Base-by-base conservation (phyloP, 2,329 filamentous ascomycete genomes). In the Fusarium nanum region DNA sequence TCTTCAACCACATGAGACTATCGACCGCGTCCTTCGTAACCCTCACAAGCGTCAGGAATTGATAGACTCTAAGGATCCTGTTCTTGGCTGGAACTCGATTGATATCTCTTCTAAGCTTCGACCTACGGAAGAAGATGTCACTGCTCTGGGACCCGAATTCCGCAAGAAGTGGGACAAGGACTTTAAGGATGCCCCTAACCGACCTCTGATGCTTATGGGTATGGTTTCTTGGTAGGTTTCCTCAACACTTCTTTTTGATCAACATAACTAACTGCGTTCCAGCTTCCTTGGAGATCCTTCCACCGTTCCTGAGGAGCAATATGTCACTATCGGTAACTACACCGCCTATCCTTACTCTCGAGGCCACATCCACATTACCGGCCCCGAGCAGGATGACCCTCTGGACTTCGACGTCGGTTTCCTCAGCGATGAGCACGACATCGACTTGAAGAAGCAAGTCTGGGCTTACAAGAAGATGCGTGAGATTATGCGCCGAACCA, bases 391-490 rank as follows among this genome's bases (percentile, higher is more conserved):
- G 5, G 72, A 78, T 11, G 83, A 85, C 25, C 77, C 81, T 1
- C 78, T 85, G 7, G 85, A 89, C 62, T 90, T 91, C 60, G 83
- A 88, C 53, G 80, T 84, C 0, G 89, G 88, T 10, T 89, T 84
- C 76, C 82, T 91, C 32, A 83, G 78, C 7, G 85, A 90, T 55
- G 71, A 79, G 14, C 74, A 87, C 22, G 89, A 91, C 71, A 76
- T 88, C n/a, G 89, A 91, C 72, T 49, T 91, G 40, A 86, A 87
- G 77, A 88, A 86, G 72, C 85, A 88, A 22, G 72, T 89, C 6
- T 91, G 89, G 88, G 84, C 82, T 1, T 92, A 92, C 80, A 92
- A 92, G 77, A 86, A 85, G 71, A 82, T 83, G n/a, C 87, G 90
- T 3, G 88, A 91, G 75, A 85, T 91, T 57, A 81, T 84, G 48